Conservation (phyloP, 768 basidiomycete species). For the Leccinum boreale region DNA sequence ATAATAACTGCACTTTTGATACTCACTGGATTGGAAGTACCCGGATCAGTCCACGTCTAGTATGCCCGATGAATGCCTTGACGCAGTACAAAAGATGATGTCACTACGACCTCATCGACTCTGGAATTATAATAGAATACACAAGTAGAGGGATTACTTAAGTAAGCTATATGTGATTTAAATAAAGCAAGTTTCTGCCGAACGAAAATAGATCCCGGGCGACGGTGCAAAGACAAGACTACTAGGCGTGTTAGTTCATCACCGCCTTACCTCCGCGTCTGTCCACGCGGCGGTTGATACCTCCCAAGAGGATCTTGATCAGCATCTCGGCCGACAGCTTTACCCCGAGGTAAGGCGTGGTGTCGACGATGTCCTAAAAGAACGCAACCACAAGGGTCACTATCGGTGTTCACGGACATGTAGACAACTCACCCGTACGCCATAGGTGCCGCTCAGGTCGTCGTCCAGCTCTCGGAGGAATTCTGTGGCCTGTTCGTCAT, state of each 20-base stretch:
- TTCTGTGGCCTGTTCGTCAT: slow-evolving; percentile 36
- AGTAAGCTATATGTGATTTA: neutral
- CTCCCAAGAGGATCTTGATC: slow-evolving; percentile 63
- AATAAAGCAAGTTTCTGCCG: neutral
- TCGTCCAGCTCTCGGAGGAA: slow-evolving; percentile 58
- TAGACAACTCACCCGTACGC: slow-evolving; percentile 40
- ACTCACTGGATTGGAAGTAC: no score
- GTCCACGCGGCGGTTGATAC: slow-evolving; percentile 58
- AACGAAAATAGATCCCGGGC: neutral
- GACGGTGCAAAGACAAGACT: neutral
- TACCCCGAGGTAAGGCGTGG: slow-evolving; percentile 49
- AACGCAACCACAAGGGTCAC: neutral
- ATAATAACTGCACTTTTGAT: no score
- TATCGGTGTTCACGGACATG: neutral
- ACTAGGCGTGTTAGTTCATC: slow-evolving; percentile 7
- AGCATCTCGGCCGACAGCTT: slow-evolving; percentile 45
- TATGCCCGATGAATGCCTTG: neutral
- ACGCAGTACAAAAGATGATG: neutral
- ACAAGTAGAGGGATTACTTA: neutral
- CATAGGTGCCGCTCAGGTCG: slow-evolving; percentile 39
- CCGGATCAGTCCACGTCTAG: no score
- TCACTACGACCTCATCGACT: neutral
- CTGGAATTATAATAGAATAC: neutral
- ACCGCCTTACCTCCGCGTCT: slow-evolving; percentile 25
- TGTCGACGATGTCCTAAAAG: slow-evolving; percentile 66